phyloP scores from a whole-genome alignment of 805 yeast species.

The Pichia rugopelliculosa region DNA sequence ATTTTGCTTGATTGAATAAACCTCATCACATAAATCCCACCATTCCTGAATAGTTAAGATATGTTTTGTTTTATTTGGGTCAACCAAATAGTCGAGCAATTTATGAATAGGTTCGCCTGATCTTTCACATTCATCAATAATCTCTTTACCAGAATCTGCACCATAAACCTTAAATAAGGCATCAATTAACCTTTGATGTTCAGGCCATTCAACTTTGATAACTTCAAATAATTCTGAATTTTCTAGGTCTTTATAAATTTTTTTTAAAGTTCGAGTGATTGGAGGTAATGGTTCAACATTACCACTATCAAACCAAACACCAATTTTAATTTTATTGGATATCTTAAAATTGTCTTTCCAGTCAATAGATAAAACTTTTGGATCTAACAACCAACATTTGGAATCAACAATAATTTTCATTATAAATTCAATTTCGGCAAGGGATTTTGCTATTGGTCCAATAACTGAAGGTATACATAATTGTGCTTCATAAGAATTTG shows the following conservation, averaged over 20 bases:
- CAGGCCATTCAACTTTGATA: slow-evolving; percentile 40
- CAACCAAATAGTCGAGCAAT: slow-evolving; percentile 16
- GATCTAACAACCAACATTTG: slow-evolving; percentile 41
- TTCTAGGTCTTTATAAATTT: slow-evolving; percentile 19
- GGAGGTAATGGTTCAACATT: slow-evolving; percentile 45
- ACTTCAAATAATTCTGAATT: slow-evolving; percentile 39
- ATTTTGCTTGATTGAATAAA: slow-evolving; percentile 26
- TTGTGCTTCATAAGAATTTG: slow-evolving; percentile 40
- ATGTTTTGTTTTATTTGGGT: not conserved
- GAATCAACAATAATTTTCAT: slow-evolving; percentile 28
- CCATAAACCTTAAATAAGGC: slow-evolving; percentile 30
- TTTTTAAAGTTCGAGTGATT: slow-evolving; percentile 37
- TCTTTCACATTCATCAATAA: slow-evolving; percentile 13
- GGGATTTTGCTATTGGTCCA: slow-evolving; percentile 46
- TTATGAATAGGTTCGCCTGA: slow-evolving; percentile 22
- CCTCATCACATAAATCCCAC: slow-evolving; percentile 35
- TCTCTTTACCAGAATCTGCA: slow-evolving; percentile 36
- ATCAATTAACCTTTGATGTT: slow-evolving; percentile 25
- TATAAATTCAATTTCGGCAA: slow-evolving; percentile 44
- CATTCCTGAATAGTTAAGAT: slow-evolving; percentile 23
- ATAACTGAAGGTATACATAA: slow-evolving; percentile 49
- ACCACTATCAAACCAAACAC: slow-evolving; percentile 36
- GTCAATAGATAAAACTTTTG: slow-evolving; percentile 36
- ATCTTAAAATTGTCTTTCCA: slow-evolving; percentile 30
- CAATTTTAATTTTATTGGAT: slow-evolving; percentile 36